Evolutionary conservation across 2,329 filamentous ascomycete species (phyloP).

Genomic region (Sporothrix humicola): DNA sequence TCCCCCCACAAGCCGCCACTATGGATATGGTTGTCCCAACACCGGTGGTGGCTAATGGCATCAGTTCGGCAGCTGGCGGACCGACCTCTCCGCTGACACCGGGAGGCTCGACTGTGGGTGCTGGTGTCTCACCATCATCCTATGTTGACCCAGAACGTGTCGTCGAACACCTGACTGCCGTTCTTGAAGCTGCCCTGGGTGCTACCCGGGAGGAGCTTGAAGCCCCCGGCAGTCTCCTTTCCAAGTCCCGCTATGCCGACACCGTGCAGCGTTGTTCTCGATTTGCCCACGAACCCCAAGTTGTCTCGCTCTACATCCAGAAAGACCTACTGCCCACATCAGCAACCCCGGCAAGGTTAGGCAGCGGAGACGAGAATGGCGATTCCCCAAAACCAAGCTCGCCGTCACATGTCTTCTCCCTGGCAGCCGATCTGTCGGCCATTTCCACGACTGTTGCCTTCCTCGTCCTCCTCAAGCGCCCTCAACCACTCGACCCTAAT

Average conservation of each 20-base stretch:
- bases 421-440: slow-evolving; percentile 81
- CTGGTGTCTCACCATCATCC: slow-evolving; percentile 51
- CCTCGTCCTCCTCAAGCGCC: slow-evolving; percentile 87
- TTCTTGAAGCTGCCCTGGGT: slow-evolving; percentile 75
- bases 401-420: slow-evolving; percentile 70
- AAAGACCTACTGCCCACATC: slow-evolving; percentile 62
- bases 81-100: slow-evolving; percentile 19
- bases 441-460: slow-evolving; percentile 81
- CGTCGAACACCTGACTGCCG: slow-evolving; percentile 72
- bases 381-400: slow-evolving; percentile 23
- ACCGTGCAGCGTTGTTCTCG: slow-evolving; percentile 86
- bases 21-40: slow-evolving; percentile 61
- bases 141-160: slow-evolving; percentile 71
- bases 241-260: slow-evolving; percentile 71
- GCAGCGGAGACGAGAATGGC: slow-evolving; percentile 54
- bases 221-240: slow-evolving; percentile 80
- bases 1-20: slow-evolving; percentile 38
- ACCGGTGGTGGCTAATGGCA: slow-evolving; percentile 52
- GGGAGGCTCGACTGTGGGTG: neutral
- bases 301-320: slow-evolving; percentile 85
- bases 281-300: slow-evolving; percentile 87
- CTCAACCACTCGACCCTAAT: slow-evolving; percentile 82
- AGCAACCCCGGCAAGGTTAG: slow-evolving; percentile 31
- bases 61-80: slow-evolving; percentile 41
- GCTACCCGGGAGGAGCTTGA: slow-evolving; percentile 80